Evolutionary conservation across 441 rosid genomes (phyloP), one percentile per base, ranked within the genome.

Genomic region (Adansonia rubrostipa): DNA sequence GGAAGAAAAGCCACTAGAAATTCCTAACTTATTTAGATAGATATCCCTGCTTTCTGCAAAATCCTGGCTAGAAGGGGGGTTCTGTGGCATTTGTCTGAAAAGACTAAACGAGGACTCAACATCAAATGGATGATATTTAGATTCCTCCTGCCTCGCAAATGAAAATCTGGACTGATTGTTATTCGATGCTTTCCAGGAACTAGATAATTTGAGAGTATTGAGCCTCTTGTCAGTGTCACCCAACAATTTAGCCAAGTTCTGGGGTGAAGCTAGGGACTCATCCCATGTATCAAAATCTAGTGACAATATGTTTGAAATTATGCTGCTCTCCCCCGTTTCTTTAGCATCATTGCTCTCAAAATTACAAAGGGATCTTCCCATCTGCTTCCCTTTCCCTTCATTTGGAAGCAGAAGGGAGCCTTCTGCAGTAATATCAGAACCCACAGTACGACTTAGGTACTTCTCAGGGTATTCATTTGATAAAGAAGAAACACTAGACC

Each of bases 91-190:
- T 80, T 87, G 92, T 72, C 91, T 83, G 45, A 78, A 82, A 57
- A 75, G 78, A 80, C 75, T 82, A 75, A 77, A 82, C 47, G 88
- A 71, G 22, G 82, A 80, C 74, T 85, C 89, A 36, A 76, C 53
- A 48, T 84, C 89, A 75, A 78, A 76, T 71, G 82, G 73, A 73
- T 87, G 92, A 78, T 84, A 85, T 75, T 78, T 82, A 8, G 90
- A 72, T 62, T 88, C 95, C 66, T 90, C 98, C 66, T 90, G 92
- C 80, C 95, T 89, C 0, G 99, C 99, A 84, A 96, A 93, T 28
- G 98, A 96, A 86, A 96, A 94, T 86, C 96, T 90, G 71, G 99
- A 94, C 87, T 96, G 99, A 80, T 77, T 82, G 77, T 81, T 92
- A 77, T 84, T 88, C 67, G 87, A 93, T 24, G 61, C 84, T 85